A percentile compares a stretch with the other conserved stretches of the same genome.
Conservation (phyloP, 1,139 yeast genomes). For the Yamadazyma taylorii region DNA sequence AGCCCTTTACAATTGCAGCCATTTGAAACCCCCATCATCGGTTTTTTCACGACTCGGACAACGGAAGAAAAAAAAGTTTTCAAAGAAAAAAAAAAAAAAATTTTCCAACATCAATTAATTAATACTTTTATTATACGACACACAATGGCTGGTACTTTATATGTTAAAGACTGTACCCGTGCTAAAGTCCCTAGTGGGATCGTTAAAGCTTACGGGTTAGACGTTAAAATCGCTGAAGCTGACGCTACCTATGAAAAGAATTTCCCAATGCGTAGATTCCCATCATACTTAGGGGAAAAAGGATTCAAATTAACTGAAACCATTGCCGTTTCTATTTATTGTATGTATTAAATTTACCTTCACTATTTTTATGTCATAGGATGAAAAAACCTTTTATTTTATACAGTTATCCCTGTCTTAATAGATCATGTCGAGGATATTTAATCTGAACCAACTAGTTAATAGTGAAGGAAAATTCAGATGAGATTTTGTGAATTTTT, state of each 20-base stretch:
- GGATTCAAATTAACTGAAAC: constrained; percentile 79
- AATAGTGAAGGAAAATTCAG: no score
- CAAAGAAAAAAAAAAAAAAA: constrained; percentile 1
- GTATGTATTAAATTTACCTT: constrained; percentile 20
- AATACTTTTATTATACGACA: no score
- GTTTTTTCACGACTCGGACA: neutral
- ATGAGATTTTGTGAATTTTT: no score
- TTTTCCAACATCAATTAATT: no score
- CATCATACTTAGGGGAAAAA: constrained; percentile 78
- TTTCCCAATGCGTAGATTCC: constrained; percentile 76
- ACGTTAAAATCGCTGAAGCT: constrained; percentile 54
- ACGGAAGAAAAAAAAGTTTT: neutral
- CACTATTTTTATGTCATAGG: constrained; percentile 30
- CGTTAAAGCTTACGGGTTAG: constrained; percentile 71
- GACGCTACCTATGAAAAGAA: constrained; percentile 45
- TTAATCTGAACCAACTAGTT: constrained; percentile 47
- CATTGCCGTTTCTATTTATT: constrained; percentile 65
- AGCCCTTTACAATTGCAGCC: no score
- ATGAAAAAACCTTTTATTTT: constrained; percentile 53
- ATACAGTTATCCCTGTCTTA: constrained; percentile 94
- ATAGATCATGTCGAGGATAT: constrained; percentile 71
- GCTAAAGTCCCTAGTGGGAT: constrained; percentile 50
- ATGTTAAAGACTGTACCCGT: constrained; percentile 45
- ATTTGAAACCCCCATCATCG: no score
- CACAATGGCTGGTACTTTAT: constrained; percentile 69